Conservation (phyloP, 2,329 filamentous ascomycete genomes). For the Diplodia corticola region DNA sequence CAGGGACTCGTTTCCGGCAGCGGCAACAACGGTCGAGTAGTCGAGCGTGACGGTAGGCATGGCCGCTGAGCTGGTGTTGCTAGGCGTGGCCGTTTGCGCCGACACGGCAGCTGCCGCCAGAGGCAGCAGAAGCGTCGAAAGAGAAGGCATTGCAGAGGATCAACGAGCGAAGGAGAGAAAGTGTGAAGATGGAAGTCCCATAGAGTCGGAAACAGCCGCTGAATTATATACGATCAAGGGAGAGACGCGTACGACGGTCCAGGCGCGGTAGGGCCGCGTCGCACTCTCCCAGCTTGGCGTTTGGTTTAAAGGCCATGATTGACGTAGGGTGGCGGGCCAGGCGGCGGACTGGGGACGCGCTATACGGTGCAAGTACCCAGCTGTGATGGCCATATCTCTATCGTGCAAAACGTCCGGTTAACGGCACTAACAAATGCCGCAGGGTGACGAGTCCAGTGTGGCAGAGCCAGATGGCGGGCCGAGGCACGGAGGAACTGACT, state of each 20-base stretch:
- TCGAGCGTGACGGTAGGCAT: constrained; percentile 31
- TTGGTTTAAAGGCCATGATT: background rate
- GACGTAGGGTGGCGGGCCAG: background rate
- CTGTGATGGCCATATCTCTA: too few species aligned
- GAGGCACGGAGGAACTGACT: background rate
- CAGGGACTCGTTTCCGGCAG: constrained; percentile 28
- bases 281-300: background rate
- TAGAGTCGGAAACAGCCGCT: background rate
- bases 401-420: background rate
- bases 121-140: background rate
- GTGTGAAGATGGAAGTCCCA: background rate
- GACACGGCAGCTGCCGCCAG: background rate
- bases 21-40: constrained; percentile 32
- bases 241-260: constrained; percentile 11
- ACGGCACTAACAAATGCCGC: background rate
- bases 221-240: constrained; percentile 6
- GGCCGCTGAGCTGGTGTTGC: background rate
- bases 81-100: background rate
- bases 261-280: constrained; percentile 9
- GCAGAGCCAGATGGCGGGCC: background rate
- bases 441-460: background rate
- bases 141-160: background rate
- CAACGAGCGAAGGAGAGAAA: background rate
- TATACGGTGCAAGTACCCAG: background rate
- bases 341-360: background rate